Percentiles rank a stretch among this genome's conserved stretches.
phyloP scores from a whole-genome alignment of 345 rosid species.

The Chamaenerion angustifolium region DNA sequence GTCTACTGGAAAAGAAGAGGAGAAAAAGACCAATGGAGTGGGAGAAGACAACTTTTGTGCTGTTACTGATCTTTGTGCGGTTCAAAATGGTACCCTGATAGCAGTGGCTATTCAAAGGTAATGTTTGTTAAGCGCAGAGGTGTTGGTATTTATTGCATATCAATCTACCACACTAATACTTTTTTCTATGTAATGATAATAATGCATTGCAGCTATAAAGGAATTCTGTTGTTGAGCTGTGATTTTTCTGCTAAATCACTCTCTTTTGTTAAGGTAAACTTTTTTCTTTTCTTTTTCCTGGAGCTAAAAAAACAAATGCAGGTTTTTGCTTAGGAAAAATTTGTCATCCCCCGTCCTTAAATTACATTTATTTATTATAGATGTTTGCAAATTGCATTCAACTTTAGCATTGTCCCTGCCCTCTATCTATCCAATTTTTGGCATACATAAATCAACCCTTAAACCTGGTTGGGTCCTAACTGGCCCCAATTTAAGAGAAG shows the following conservation, averaged over 20 bases:
- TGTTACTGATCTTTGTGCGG: constrained; percentile 51
- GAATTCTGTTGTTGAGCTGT: constrained; percentile 53
- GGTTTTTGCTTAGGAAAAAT: too few relatives aligned
- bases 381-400: too few relatives aligned
- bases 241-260: constrained; percentile 39
- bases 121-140: constrained; percentile 6
- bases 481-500: too few relatives aligned
- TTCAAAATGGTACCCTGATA: constrained; percentile 31
- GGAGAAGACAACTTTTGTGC: constrained; percentile 30
- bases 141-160: neutral
- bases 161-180: constrained; percentile 6
- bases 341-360: too few relatives aligned
- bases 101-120: constrained; percentile 77
- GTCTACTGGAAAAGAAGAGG: constrained; percentile 28
- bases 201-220: constrained; percentile 47
- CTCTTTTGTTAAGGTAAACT: constrained; percentile 45
- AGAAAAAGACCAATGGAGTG: constrained; percentile 22
- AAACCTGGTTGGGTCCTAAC: too few relatives aligned
- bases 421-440: too few relatives aligned
- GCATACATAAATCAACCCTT: too few relatives aligned
- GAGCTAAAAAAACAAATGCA: too few relatives aligned
- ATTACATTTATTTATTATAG: too few relatives aligned
- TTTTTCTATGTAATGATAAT: too few relatives aligned
- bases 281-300: too few relatives aligned
- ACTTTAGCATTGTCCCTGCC: too few relatives aligned